phyloP scores from a whole-genome alignment of 2,329 filamentous ascomycete genomes.

The Trichoderma sp. region DNA sequence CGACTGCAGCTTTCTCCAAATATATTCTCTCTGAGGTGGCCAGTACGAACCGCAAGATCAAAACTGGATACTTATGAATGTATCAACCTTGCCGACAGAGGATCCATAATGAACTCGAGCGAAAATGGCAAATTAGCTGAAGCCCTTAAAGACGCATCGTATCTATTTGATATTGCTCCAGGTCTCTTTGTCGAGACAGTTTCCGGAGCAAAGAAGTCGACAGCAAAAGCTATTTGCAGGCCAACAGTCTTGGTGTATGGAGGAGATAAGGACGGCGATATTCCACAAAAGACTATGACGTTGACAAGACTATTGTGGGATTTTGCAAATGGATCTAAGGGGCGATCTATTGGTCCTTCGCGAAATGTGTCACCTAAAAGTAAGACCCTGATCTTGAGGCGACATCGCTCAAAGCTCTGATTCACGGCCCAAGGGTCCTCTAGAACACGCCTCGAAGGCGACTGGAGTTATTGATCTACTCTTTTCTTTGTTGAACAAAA shows the following conservation, averaged over 20 bases:
- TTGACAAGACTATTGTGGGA: slow-evolving; percentile 44
- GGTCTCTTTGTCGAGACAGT: slow-evolving; percentile 45
- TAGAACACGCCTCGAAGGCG: slow-evolving; percentile 15
- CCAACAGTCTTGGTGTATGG: slow-evolving; percentile 43
- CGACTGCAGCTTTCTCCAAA: slow-evolving; percentile 42
- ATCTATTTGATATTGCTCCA: slow-evolving; percentile 45
- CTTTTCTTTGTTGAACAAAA: not conserved
- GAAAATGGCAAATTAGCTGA: slow-evolving; percentile 39
- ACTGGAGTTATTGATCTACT: not conserved
- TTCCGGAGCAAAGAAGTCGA: slow-evolving; percentile 40
- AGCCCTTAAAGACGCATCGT: slow-evolving; percentile 39
- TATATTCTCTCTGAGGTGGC: slow-evolving; percentile 45
- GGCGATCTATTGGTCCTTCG: slow-evolving; percentile 24
- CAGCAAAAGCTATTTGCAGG: slow-evolving; percentile 40
- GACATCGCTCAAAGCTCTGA: slow-evolving; percentile 38
- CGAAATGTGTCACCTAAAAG: slow-evolving; percentile 34
- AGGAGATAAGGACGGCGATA: slow-evolving; percentile 33
- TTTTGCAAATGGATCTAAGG: slow-evolving; percentile 32
- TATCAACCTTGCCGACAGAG: slow-evolving; percentile 41
- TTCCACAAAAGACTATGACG: slow-evolving; percentile 38
- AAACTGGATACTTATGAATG: slow-evolving; percentile 46
- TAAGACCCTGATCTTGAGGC: slow-evolving; percentile 35
- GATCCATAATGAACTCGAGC: slow-evolving; percentile 38
- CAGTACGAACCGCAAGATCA: slow-evolving; percentile 42
- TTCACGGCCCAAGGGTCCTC: slow-evolving; percentile 34